Conservation (phyloP, 805 yeast genomes). For the Wickerhamiella azyma region DNA sequence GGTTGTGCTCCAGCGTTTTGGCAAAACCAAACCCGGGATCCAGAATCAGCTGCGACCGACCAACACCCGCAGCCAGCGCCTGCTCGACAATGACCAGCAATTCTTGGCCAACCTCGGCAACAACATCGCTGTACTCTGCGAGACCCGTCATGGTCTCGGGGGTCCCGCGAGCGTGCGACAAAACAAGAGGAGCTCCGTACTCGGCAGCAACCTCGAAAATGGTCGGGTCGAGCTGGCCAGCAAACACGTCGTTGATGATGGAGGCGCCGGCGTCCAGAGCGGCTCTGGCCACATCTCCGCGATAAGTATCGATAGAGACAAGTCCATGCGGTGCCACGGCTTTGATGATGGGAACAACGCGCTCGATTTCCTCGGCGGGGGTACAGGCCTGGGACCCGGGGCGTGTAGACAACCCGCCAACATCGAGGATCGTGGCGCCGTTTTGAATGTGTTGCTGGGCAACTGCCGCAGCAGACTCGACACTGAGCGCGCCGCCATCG, state of each 20-base stretch:
- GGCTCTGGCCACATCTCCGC: conserved; percentile 57
- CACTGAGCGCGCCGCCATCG: conserved; percentile 54
- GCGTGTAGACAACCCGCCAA: conserved; percentile 90
- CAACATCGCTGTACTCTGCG: conserved; percentile 38
- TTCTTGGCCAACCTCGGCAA: conserved; percentile 53
- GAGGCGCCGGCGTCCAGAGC: conserved; percentile 71
- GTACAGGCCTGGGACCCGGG: conserved; percentile 62
- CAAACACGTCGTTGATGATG: conserved; percentile 81
- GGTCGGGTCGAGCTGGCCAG: conserved; percentile 53
- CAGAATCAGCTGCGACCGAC: conserved; percentile 78
- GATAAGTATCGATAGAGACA: conserved; percentile 79
- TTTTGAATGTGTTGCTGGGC: conserved; percentile 38
- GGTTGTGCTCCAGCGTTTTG: conserved; percentile 59
- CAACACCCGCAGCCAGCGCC: conserved; percentile 52
- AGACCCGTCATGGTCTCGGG: conserved; percentile 56
- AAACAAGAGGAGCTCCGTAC: conserved; percentile 53
- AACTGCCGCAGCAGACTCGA: conserved; percentile 31
- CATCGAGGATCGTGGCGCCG: conserved; percentile 70
- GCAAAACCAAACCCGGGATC: conserved; percentile 98
- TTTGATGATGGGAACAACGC: conserved; percentile 59
- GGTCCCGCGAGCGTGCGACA: conserved; percentile 78
- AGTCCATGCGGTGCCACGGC: conserved; percentile 30
- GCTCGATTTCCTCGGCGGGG: conserved; percentile 47
- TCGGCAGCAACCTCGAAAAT: conserved; percentile 61
- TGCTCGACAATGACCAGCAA: conserved; percentile 38